Conservation (phyloP, 176 grass and related monocot genomes). For the Zea luxurians region DNA sequence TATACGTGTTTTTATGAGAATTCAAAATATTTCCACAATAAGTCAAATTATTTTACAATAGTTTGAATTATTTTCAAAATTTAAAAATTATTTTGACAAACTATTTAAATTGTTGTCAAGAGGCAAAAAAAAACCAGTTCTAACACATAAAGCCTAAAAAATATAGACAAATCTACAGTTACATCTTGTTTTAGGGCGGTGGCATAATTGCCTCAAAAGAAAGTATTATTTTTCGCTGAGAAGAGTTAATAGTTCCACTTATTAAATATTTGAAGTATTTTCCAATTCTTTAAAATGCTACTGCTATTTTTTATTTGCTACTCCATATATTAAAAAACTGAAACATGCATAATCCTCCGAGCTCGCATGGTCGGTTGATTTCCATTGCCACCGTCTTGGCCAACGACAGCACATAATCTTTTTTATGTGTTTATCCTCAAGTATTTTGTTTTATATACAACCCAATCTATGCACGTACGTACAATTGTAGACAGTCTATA, state of each 20-base stretch:
- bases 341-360: neutral
- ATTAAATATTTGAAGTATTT: neutral
- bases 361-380: no score
- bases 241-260: neutral
- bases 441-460: neutral
- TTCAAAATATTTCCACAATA: no score
- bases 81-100: no score
- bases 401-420: neutral
- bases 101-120: no score
- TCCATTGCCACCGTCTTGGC: neutral
- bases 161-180: no score
- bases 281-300: neutral
- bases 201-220: no score
- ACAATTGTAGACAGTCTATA: neutral
- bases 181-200: no score
- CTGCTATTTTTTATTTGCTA: neutral
- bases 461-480: neutral
- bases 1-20: no score
- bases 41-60: no score
- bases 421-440: neutral
- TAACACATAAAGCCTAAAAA: no score
- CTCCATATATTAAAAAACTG: neutral
- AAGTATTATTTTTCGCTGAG: neutral
- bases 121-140: no score
- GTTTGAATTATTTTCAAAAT: no score